Evolutionary conservation across 2,329 filamentous ascomycete species (phyloP), one percentile per base, ranked within the genome.

Genomic region (Coleophoma cylindrospora): DNA sequence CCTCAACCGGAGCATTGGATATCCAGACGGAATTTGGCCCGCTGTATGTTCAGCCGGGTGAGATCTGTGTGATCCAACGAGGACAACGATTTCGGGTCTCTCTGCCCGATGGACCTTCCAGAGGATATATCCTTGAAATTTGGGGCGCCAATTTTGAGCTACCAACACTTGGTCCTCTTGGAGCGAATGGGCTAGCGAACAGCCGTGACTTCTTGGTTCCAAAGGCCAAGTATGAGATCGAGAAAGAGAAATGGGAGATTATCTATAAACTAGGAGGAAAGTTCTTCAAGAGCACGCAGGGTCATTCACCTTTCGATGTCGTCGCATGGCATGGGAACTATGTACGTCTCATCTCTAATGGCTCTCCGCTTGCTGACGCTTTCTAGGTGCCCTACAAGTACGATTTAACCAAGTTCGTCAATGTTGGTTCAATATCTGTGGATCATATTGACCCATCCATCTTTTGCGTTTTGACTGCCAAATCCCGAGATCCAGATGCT

Each of bases 281-380:
- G 40, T 76, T 87, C 48, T 88, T 86, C 70, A 68, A 70, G 44
- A 81, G 81, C n/a, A 71, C 66, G 41, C 86, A 89, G 67, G 61
- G 74, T 13, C 86, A 89, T 65, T 83, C 81, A 0, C 86, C 86
- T 0, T 90, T 89, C 60, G 85, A 90, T 59, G 79, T 90, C 0
- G 86, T 89, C 1, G 84, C 81, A 3, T 90, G 86, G 85, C 86
- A 89, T 63, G 86, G 86, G 40, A 59, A 1, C 64, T 44, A 70
- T 36, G 44, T 38, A 34, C 10, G 44, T 37, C 17, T 12, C 32
- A 12, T 15, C 73, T 68, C 75, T 70, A 14, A 68, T 87, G 43
- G 75, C 74, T 67, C 86, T 86, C 64, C 82, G 86, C 60, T 79
- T 79, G 63, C 81, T 84, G 60, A 71, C 72, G 36, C 75, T 87